These are phyloP conservation scores for Penicillium sp. DNA, from an alignment of 2,329 filamentous ascomycete genomes.

Conservation along the genomic window DNA sequence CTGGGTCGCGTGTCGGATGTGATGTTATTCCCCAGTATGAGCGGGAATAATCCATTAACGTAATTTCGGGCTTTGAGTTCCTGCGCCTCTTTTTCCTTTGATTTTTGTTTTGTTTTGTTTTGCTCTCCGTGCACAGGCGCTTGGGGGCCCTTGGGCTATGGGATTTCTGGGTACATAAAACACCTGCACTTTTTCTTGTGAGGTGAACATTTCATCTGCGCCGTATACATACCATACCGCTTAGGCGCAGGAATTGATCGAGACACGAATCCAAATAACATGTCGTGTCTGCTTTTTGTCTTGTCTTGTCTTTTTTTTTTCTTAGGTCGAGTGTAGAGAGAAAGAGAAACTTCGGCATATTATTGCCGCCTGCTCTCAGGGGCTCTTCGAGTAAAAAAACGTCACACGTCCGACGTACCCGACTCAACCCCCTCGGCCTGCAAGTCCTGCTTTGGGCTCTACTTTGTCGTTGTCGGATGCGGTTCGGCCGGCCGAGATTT, in stretches of 20 bases:
- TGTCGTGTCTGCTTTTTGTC: background rate
- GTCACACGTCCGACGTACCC: background rate
- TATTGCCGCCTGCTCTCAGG: background rate
- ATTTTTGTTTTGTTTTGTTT: background rate
- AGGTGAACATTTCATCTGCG: background rate
- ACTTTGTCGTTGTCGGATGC: background rate
- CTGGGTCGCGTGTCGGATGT: conserved; percentile 37
- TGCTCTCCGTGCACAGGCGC: background rate
- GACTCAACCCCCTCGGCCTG: background rate
- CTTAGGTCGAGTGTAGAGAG: background rate
- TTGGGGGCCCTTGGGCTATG: background rate
- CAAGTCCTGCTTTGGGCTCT: background rate
- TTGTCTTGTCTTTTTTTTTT: background rate
- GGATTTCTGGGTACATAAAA: background rate
- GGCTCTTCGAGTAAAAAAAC: background rate
- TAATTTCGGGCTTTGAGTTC: background rate
- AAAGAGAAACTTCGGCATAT: background rate
- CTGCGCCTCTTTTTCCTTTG: background rate
- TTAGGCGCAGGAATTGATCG: background rate
- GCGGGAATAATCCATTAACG: conserved; percentile 8
- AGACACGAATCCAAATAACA: background rate
- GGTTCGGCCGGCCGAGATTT: conserved; percentile 9
- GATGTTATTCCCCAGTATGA: conserved; percentile 38
- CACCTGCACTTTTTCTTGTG: background rate
- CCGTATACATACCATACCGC: background rate